These are phyloP conservation scores for Globisporangium polare DNA, from an alignment of 352 stramenopile genomes.

Conservation along the genomic window DNA sequence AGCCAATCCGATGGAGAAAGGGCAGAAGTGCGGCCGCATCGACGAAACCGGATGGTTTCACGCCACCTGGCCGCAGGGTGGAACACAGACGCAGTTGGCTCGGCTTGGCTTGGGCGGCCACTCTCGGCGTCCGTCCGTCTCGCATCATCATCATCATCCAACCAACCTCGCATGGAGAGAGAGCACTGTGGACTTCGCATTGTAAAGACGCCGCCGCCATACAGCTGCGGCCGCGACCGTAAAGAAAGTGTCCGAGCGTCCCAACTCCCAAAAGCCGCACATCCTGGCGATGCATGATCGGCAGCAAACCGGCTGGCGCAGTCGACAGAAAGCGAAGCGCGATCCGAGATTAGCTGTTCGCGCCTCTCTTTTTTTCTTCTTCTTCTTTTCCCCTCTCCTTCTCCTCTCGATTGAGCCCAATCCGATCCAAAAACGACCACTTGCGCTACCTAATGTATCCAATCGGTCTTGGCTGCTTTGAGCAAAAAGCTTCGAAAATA, in stretches of 20 bases:
- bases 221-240: background rate
- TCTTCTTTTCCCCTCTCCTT: too few species aligned
- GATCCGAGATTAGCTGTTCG: background rate
- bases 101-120: too few species aligned
- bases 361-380: background rate
- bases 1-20: too few species aligned
- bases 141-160: too few species aligned
- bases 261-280: background rate
- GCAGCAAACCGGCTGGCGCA: background rate
- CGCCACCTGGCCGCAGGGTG: background rate
- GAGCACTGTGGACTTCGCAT: background rate
- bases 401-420: too few species aligned
- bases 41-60: constrained; percentile 14
- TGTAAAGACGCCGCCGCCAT: background rate
- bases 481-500: background rate
- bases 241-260: background rate
- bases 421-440: background rate
- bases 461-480: background rate
- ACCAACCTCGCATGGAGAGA: background rate
- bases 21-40: background rate
- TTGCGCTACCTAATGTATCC: background rate
- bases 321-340: background rate
- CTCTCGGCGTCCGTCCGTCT: background rate
- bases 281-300: background rate
- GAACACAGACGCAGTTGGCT: background rate